Evolutionary conservation across 2,329 filamentous ascomycete species (phyloP).

Genomic region (Paraphaeosphaeria sporulosa): DNA sequence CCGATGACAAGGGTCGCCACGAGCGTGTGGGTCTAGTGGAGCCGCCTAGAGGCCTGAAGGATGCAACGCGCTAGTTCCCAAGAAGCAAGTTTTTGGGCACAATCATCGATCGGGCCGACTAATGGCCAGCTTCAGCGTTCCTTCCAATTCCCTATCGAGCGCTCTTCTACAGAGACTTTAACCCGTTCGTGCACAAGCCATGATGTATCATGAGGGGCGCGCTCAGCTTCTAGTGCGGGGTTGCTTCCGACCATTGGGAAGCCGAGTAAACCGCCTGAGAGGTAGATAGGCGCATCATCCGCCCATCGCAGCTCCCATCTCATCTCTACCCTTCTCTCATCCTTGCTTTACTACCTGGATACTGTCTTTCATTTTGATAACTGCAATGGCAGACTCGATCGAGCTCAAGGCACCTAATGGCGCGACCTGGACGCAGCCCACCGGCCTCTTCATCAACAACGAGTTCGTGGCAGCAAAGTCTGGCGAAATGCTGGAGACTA

Average conservation of each 20-base stretch:
- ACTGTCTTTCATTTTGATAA: not conserved
- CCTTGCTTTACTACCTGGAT: not conserved
- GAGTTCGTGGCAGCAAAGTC: constrained; percentile 13
- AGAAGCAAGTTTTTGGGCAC: constrained; percentile 4
- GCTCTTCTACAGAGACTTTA: not conserved
- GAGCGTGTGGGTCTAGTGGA: not conserved
- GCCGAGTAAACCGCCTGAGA: not conserved
- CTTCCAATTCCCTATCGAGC: not conserved
- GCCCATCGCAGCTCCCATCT: not conserved
- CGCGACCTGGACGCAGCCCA: constrained; percentile 44
- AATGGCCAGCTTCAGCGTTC: not conserved
- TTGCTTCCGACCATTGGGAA: constrained; percentile 4
- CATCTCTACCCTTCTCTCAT: not conserved
- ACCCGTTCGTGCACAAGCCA: not conserved
- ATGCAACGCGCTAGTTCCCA: not conserved
- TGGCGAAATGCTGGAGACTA: constrained; percentile 7
- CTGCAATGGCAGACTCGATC: constrained; percentile 21
- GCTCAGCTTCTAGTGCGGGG: constrained; percentile 2
- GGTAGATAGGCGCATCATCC: not conserved
- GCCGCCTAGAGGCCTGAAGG: not conserved
- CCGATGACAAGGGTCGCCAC: not conserved
- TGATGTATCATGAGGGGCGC: constrained; percentile 1
- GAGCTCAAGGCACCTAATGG: constrained; percentile 51
- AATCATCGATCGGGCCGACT: not conserved
- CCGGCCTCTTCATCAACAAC: constrained; percentile 7